These are phyloP conservation scores for Fusarium luffae DNA, from an alignment of 2,329 filamentous ascomycete species.

Conservation along the genomic window DNA sequence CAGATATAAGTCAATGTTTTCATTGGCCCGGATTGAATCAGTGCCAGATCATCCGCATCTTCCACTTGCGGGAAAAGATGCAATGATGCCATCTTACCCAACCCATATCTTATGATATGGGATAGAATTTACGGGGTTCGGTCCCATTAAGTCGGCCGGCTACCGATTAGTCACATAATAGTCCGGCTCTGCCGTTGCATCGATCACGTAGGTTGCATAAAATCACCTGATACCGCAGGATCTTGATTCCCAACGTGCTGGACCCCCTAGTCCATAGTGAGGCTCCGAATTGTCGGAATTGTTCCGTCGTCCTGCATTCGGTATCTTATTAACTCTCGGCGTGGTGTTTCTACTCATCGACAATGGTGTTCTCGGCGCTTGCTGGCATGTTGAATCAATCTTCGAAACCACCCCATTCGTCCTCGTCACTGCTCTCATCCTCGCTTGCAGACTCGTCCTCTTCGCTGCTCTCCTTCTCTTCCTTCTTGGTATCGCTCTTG, in stretches of 20 bases:
- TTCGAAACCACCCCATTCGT: conserved; percentile 44
- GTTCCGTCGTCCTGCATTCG: neutral
- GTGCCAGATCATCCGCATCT: neutral
- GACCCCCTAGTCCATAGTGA: neutral
- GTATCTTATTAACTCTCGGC: neutral
- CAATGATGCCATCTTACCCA: neutral
- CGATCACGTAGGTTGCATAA: conserved; percentile 21
- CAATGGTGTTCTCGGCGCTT: conserved; percentile 4
- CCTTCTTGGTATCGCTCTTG: conserved; percentile 33
- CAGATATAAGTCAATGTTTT: neutral
- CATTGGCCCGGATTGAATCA: neutral
- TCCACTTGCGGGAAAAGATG: conserved; percentile 1
- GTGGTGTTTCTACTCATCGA: neutral
- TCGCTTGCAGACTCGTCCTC: conserved; percentile 27
- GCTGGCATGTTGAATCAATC: conserved; percentile 31
- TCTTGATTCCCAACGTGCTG: conserved; percentile 6
- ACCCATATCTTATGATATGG: neutral
- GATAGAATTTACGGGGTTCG: conserved; percentile 24
- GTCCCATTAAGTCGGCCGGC: conserved; percentile 5
- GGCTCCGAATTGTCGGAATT: neutral
- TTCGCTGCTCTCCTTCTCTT: conserved; percentile 20
- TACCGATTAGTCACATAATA: conserved; percentile 7
- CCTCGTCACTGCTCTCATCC: conserved; percentile 24
- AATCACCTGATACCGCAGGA: conserved; percentile 21
- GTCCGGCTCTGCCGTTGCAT: neutral